A percentile compares a stretch with the other conserved stretches of the same genome.
phyloP scores from a whole-genome alignment of 768 basidiomycete species.

The Dioszegia aurantiaca region DNA sequence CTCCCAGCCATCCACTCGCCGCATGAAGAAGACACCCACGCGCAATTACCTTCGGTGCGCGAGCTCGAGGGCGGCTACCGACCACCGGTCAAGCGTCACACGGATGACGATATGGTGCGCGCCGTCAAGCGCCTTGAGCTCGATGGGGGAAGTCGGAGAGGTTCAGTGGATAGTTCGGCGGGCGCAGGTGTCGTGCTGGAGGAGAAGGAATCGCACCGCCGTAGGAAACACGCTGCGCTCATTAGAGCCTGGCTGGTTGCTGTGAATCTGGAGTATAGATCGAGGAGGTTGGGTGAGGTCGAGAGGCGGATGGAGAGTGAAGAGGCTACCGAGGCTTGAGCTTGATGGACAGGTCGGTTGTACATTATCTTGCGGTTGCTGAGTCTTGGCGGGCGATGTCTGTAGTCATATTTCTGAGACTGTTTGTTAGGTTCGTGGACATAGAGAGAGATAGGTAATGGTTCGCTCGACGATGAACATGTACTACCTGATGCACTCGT shows the following conservation, averaged over 20 bases:
- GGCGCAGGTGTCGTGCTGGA: constrained; percentile 38
- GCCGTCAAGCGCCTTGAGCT: constrained; percentile 47
- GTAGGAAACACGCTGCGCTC: constrained; percentile 37
- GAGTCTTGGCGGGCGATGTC: too few relatives aligned
- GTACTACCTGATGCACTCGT: too few relatives aligned
- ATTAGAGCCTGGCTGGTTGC: constrained; percentile 43
- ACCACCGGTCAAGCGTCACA: constrained; percentile 41
- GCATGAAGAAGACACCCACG: constrained; percentile 2
- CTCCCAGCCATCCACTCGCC: constrained; percentile 37
- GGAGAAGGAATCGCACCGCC: constrained; percentile 21
- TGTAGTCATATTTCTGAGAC: background rate
- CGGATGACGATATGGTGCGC: constrained; percentile 41
- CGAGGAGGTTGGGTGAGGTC: constrained; percentile 21
- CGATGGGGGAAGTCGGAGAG: constrained; percentile 27
- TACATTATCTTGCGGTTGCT: background rate
- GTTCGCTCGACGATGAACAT: background rate
- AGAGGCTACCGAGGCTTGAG: constrained; percentile 11
- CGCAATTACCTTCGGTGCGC: constrained; percentile 13
- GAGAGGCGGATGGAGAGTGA: constrained; percentile 5
- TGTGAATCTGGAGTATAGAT: constrained; percentile 41
- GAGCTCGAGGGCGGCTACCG: constrained; percentile 14
- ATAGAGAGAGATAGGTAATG: background rate
- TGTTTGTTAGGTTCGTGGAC: too few relatives aligned
- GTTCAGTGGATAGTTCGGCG: constrained; percentile 40
- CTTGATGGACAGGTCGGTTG: background rate